Percentiles rank a stretch among this genome's conserved stretches.
Conservation (phyloP, 2,329 filamentous ascomycete genomes). For the Emericellopsis atlantica region DNA sequence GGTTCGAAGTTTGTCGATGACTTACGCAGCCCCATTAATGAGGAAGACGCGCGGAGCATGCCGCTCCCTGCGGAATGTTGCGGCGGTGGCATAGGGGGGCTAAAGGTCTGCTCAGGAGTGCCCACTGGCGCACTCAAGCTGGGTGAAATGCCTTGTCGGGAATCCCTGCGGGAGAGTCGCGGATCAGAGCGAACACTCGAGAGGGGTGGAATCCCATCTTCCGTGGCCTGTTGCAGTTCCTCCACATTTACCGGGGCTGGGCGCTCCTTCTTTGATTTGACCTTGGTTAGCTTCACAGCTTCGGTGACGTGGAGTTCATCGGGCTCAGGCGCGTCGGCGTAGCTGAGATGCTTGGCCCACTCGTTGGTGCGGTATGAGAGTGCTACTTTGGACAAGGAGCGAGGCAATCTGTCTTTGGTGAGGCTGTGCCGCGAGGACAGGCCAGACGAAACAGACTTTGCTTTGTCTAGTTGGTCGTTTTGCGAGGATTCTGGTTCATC, state of each 20-base stretch:
- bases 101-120: not conserved
- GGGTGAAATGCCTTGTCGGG: not conserved
- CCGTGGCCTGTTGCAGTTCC: slow-evolving; percentile 52
- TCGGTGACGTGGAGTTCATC: slow-evolving; percentile 45
- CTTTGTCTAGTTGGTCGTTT: slow-evolving; percentile 14
- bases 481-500: not conserved
- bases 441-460: slow-evolving; percentile 26
- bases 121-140: not conserved
- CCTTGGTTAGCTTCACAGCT: slow-evolving; percentile 6
- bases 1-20: slow-evolving; percentile 20
- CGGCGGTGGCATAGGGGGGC: not conserved
- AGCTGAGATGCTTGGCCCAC: slow-evolving; percentile 82
- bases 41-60: slow-evolving; percentile 8
- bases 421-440: slow-evolving; percentile 33
- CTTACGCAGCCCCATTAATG: slow-evolving; percentile 9
- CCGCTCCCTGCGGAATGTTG: not conserved
- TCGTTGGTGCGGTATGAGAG: slow-evolving; percentile 84
- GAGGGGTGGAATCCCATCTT: slow-evolving; percentile 28
- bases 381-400: slow-evolving; percentile 63
- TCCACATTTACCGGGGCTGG: slow-evolving; percentile 50
- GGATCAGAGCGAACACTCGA: slow-evolving; percentile 15
- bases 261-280: slow-evolving; percentile 25
- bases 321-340: slow-evolving; percentile 59
- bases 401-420: slow-evolving; percentile 51
- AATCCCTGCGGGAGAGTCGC: slow-evolving; percentile 7